phyloP scores from a whole-genome alignment of 176 grass and related monocot species.

The Aechmea fasciata region DNA sequence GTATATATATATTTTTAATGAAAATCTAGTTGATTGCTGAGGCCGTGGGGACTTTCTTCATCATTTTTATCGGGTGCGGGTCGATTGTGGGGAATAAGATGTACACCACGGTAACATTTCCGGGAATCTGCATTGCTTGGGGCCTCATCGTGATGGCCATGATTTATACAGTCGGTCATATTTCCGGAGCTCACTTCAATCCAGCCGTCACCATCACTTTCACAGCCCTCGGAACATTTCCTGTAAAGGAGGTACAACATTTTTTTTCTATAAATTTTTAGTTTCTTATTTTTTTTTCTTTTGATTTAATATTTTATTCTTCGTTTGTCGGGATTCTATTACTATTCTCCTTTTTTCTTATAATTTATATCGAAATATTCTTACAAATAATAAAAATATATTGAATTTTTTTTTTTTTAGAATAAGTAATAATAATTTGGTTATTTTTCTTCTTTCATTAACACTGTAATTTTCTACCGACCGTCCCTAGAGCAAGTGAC shows the following conservation, averaged over 20 bases:
- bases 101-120: slow-evolving; percentile 28
- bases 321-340: no score
- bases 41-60: slow-evolving; percentile 16
- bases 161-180: slow-evolving; percentile 31
- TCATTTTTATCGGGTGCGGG: slow-evolving; percentile 14
- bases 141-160: slow-evolving; percentile 39
- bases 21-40: slow-evolving; percentile 8
- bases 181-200: slow-evolving; percentile 41
- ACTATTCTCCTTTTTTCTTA: no score
- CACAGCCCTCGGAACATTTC: slow-evolving; percentile 31
- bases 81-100: slow-evolving; percentile 46
- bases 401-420: no score
- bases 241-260: slow-evolving; percentile 17
- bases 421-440: no score
- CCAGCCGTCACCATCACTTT: slow-evolving; percentile 52
- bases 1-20: no score
- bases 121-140: slow-evolving; percentile 29
- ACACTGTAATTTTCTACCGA: no score
- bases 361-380: no score
- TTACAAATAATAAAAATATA: no score
- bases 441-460: no score
- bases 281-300: no score
- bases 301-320: no score
- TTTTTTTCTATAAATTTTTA: background rate
- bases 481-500: no score